These are phyloP conservation scores for Lippia alba DNA, from an alignment of 305 asterid species.

Conservation along the genomic window DNA sequence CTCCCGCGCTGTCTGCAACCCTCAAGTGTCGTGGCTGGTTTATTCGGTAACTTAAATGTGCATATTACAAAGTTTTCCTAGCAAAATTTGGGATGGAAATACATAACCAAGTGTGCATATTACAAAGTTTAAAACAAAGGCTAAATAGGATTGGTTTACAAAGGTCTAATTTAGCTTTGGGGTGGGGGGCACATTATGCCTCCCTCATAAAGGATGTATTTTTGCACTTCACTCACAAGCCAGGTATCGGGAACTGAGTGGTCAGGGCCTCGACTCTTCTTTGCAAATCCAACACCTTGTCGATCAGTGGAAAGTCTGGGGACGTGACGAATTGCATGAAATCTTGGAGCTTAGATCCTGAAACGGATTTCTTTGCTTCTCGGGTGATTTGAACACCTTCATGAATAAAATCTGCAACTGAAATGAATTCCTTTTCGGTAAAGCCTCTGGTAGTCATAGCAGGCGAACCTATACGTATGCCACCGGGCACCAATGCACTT, in stretches of 20 bases:
- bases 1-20: no score
- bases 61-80: no score
- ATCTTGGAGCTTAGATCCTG: constrained; percentile 86
- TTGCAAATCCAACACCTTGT: constrained; percentile 58
- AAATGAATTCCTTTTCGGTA: constrained; percentile 62
- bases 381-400: constrained; percentile 85
- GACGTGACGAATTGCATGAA: constrained; percentile 72
- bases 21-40: no score
- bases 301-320: constrained; percentile 66
- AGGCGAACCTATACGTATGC: constrained; percentile 96
- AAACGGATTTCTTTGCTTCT: constrained; percentile 70
- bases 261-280: constrained; percentile 76
- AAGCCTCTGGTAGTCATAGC: constrained; percentile 98
- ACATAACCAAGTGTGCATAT: not conserved
- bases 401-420: constrained; percentile 81
- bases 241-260: constrained; percentile 82
- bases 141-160: constrained; percentile 6
- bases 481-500: constrained; percentile 94
- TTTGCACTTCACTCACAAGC: constrained; percentile 52
- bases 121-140: constrained; percentile 18
- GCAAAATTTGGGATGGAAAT: constrained; percentile 20
- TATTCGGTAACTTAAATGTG: no score
- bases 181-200: not conserved
- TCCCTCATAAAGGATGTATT: not conserved
- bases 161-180: constrained; percentile 14